Percentiles rank a stretch among this genome's conserved stretches.
These are phyloP conservation scores for Penicillium expansum DNA, from an alignment of 2,329 filamentous ascomycete species.

Conservation along the genomic window DNA sequence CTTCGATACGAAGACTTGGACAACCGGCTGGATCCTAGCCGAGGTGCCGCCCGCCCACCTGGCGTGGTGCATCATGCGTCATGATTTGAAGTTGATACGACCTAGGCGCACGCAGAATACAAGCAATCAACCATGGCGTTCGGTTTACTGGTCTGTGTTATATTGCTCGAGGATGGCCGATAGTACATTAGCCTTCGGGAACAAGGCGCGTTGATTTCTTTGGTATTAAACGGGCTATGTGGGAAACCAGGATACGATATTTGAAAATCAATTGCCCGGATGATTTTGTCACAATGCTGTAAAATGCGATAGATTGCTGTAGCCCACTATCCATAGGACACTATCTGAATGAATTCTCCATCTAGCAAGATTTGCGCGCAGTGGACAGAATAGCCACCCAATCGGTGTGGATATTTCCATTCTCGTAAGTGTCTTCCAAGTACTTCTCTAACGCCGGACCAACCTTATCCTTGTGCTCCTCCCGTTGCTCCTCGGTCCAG, in stretches of 20 bases:
- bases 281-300: conserved; percentile 18
- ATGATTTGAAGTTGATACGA: conserved; percentile 24
- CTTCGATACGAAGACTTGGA: conserved; percentile 51
- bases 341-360: not conserved
- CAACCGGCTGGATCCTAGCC: conserved; percentile 44
- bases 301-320: not conserved
- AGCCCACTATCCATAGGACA: not conserved
- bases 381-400: conserved; percentile 33
- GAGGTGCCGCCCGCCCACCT: conserved; percentile 35
- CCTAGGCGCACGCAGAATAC: conserved; percentile 14
- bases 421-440: conserved; percentile 24
- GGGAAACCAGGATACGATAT: conserved; percentile 27
- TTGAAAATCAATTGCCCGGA: conserved; percentile 27
- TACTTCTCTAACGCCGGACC: conserved; percentile 24
- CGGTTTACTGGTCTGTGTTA: conserved; percentile 29
- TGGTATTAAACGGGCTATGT: conserved; percentile 23
- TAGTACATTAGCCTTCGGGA: conserved; percentile 24
- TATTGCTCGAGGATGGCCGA: conserved; percentile 26
- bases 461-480: conserved; percentile 21
- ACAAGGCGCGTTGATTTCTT: conserved; percentile 28
- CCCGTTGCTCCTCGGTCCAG: conserved; percentile 31
- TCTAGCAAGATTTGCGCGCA: conserved; percentile 26
- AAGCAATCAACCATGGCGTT: conserved; percentile 35
- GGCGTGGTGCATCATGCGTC: conserved; percentile 39
- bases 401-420: conserved; percentile 23